These are phyloP conservation scores for Hondaea fermentalgiana DNA, from an alignment of 108 stramenopile species.

Conservation along the genomic window DNA sequence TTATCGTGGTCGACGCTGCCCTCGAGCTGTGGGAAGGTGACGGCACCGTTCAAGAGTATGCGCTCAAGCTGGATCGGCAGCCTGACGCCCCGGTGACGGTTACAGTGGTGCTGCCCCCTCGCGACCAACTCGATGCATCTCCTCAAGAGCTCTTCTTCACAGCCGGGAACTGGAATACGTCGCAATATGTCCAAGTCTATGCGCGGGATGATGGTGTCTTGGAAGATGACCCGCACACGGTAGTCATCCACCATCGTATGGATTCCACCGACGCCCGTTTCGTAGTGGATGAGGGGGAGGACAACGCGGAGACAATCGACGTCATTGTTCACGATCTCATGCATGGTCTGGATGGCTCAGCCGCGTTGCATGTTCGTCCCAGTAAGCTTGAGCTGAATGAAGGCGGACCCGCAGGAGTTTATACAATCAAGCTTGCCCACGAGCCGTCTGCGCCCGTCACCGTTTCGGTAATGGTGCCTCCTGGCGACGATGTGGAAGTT, in stretches of 20 bases:
- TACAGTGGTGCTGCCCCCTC: background rate
- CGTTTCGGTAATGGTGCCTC: background rate
- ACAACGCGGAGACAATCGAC: background rate
- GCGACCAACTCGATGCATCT: background rate
- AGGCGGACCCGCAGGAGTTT: background rate
- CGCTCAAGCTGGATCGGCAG: background rate
- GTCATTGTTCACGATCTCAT: background rate
- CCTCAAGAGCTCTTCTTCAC: background rate
- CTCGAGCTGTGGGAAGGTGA: background rate
- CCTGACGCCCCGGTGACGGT: background rate
- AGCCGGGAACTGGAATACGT: background rate
- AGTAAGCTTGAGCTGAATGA: background rate
- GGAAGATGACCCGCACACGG: background rate
- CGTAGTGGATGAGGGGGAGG: background rate
- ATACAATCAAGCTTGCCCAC: background rate
- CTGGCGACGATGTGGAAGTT: background rate
- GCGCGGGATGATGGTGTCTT: background rate
- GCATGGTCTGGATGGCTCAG: background rate
- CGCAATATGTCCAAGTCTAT: background rate
- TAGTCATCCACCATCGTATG: background rate
- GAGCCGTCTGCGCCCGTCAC: background rate
- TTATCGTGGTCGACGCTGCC: background rate
- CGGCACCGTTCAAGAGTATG: background rate
- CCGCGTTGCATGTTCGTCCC: background rate
- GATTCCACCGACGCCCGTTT: background rate